A percentile compares a stretch with the other conserved stretches of the same genome.
These are phyloP conservation scores for Claviceps humidiphila DNA, from an alignment of 2,329 filamentous ascomycete genomes.

Conservation along the genomic window DNA sequence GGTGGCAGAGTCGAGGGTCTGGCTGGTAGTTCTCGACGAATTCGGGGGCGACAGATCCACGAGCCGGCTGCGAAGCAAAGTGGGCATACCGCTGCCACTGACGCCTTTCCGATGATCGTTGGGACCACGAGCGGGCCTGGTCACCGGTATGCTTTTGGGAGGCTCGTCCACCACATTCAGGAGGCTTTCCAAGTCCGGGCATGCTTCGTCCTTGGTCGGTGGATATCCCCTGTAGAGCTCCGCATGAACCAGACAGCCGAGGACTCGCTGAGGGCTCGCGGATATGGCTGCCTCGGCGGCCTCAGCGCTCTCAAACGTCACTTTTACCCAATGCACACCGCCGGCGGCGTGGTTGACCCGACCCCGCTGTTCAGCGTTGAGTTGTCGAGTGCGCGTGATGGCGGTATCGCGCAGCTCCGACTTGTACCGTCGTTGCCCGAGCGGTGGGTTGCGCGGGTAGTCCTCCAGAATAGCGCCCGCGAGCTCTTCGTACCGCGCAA, in stretches of 20 bases:
- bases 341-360: constrained; percentile 73
- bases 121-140: constrained; percentile 11
- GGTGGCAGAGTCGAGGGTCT: constrained; percentile 45
- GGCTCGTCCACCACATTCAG: constrained; percentile 18
- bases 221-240: constrained; percentile 55
- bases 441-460: constrained; percentile 74
- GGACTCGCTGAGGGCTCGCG: constrained; percentile 57
- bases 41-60: constrained; percentile 28
- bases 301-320: constrained; percentile 64
- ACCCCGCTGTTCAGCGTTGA: constrained; percentile 59
- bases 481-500: constrained; percentile 77
- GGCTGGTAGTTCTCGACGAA: constrained; percentile 34
- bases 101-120: constrained; percentile 12
- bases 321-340: constrained; percentile 84
- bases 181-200: constrained; percentile 37
- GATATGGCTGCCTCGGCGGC: constrained; percentile 58
- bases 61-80: constrained; percentile 24
- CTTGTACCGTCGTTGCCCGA: constrained; percentile 56
- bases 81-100: constrained; percentile 19
- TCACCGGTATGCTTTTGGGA: constrained; percentile 24
- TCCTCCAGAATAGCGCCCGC: constrained; percentile 85
- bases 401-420: constrained; percentile 61
- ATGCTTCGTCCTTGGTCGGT: constrained; percentile 49
- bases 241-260: constrained; percentile 57
- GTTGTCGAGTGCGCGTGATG: constrained; percentile 47